These are phyloP conservation scores for Sarcocystis neurona DNA, from an alignment of 169 alveolate genomes.

Conservation along the genomic window DNA sequence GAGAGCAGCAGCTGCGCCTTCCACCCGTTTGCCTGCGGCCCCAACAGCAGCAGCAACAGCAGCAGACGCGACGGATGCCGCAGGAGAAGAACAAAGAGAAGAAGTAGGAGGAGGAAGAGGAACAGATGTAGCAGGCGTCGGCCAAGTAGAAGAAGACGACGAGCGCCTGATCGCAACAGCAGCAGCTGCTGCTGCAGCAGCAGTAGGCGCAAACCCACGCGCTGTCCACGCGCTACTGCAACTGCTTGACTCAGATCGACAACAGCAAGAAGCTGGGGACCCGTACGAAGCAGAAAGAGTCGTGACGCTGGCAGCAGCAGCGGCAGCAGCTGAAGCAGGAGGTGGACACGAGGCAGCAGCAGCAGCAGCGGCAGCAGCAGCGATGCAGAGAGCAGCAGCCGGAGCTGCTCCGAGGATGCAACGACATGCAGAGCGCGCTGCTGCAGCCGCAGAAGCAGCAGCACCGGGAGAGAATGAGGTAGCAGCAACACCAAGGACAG, in stretches of 20 bases:
- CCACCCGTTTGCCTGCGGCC: no score
- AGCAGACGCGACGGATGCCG: no score
- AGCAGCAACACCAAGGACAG: neutral
- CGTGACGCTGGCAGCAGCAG: neutral
- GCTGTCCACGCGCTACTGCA: neutral
- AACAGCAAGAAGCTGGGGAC: neutral
- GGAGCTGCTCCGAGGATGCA: neutral
- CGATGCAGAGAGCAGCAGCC: neutral
- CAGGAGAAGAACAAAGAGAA: no score
- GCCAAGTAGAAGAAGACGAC: no score
- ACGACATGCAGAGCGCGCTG: no score
- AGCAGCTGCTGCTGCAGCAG: constrained; percentile 22
- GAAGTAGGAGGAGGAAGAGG: no score
- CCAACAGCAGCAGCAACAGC: no score
- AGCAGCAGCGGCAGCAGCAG: neutral
- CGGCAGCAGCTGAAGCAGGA: no score
- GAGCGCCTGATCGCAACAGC: no score
- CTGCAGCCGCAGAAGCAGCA: no score
- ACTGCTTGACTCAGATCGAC: constrained; percentile 23
- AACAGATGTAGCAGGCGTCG: no score
- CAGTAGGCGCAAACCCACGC: constrained; percentile 28
- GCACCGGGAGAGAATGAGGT: neutral
- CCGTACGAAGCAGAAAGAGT: neutral
- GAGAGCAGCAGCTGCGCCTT: constrained; percentile 5
- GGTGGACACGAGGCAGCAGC: no score